phyloP scores from a whole-genome alignment of 345 rosid species.

The Populus alba region DNA sequence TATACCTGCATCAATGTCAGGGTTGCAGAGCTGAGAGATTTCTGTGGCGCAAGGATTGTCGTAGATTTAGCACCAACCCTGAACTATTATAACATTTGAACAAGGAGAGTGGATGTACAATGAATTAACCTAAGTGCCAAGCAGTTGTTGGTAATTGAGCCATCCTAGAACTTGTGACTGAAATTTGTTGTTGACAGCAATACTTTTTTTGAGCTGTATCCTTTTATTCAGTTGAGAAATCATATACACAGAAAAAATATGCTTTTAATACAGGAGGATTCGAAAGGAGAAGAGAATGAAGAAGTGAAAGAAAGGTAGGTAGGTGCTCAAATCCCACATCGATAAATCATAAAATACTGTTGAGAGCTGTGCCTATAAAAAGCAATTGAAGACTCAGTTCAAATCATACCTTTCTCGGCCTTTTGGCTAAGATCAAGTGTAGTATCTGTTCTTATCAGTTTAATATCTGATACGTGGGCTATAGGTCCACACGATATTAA shows the following conservation, averaged over 20 bases:
- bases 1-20: no score
- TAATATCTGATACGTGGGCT: conserved; percentile 14
- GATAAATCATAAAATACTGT: neutral
- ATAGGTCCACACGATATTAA: neutral
- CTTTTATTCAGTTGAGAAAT: no score
- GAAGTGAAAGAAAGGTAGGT: neutral
- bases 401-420: conserved; percentile 60
- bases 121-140: no score
- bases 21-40: no score
- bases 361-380: no score
- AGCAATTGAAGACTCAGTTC: accelerated
- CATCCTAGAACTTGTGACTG: neutral
- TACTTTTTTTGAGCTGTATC: no score
- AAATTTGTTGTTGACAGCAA: neutral
- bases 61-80: no score
- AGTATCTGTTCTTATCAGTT: conserved; percentile 25
- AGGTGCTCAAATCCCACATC: neutral
- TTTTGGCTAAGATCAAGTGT: conserved; percentile 53
- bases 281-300: neutral
- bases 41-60: no score
- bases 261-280: neutral
- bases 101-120: no score
- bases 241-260: neutral
- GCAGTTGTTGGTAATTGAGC: no score
- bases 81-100: no score